Percentiles rank a stretch among this genome's conserved stretches.
These are phyloP conservation scores for Salix suchowensis DNA, from an alignment of 345 rosid genomes.

Conservation along the genomic window DNA sequence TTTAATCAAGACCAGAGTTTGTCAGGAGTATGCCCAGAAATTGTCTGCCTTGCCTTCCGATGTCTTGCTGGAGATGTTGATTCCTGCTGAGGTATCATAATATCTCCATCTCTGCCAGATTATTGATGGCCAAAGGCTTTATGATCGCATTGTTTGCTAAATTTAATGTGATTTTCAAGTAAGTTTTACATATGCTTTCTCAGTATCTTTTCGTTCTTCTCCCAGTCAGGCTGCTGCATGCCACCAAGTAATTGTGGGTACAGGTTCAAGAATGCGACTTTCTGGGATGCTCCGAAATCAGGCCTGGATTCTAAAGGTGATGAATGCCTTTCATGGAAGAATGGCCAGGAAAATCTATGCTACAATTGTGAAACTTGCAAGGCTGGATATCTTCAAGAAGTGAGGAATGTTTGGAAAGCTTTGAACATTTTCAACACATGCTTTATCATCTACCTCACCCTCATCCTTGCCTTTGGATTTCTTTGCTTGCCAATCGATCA, in stretches of 20 bases:
- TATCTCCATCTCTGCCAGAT: too few species aligned
- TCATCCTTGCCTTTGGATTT: background rate
- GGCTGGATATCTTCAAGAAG: background rate
- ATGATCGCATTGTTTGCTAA: too few species aligned
- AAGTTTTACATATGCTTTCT: background rate
- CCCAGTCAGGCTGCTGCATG: background rate
- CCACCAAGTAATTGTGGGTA: background rate
- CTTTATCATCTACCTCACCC: background rate
- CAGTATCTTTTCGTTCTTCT: background rate
- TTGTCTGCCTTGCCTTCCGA: background rate
- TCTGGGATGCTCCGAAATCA: background rate
- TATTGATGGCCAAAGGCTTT: too few species aligned
- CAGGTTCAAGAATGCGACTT: background rate
- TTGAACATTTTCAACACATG: background rate
- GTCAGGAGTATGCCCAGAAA: background rate
- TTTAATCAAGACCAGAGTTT: background rate
- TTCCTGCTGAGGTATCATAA: background rate
- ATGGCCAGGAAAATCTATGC: background rate
- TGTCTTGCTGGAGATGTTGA: background rate
- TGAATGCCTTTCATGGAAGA: background rate
- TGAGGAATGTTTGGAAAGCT: background rate
- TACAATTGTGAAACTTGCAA: background rate
- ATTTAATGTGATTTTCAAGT: background rate
- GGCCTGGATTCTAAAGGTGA: background rate
- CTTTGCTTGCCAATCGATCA: background rate